Evolutionary conservation across 805 yeast genomes (phyloP), one percentile per base, ranked within the genome.

Genomic region (Pichia nanzhaoensis): DNA sequence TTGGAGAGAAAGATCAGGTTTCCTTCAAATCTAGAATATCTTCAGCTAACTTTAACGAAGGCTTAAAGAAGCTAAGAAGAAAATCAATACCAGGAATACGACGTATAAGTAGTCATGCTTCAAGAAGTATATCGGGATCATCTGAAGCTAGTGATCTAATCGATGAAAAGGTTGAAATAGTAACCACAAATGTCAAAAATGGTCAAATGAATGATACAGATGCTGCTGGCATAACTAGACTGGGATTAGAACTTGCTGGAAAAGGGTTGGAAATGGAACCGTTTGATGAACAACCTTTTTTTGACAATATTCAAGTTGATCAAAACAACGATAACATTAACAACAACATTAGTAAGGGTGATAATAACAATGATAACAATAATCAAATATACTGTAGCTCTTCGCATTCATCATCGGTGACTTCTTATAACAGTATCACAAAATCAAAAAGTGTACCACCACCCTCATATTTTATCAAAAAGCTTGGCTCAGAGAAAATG

Each of bases 391-490:
- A 28, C 20, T 5, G 24, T 13, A 30, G 10, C 9, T 9, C 37
- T n/a, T 36, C 42, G 6, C 17, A 46, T 24, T 22, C 45, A 21
- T 31, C 47, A 5, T 41, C 51, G 4, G 18, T 13, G 13, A 21
- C 16, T 3, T 14, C 31, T 13, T 32, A n/a, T 14, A 33, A 32
- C 4, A 17, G 36, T n/a, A 13, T n/a, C 27, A 13, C 14, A 17
- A 32, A 16, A 35, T 31, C 17, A n/a, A 20, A 19, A 20, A 34
- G 35, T 41, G 44, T 28, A 36, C 39, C 39, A 2, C 40, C 71
- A 8, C 78, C 80, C 0, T 73, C 69, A 42, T 70, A 67, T 54
- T 77, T 67, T 55, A 64, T 77, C 8, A 60, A 67, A 24, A 58
- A 45, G 22, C 30, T 61, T 32, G 59, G 74, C 40, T 57, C 67